These are phyloP conservation scores for Pseudocercospora macadamiae DNA, from an alignment of 2,329 filamentous ascomycete genomes.

Conservation along the genomic window DNA sequence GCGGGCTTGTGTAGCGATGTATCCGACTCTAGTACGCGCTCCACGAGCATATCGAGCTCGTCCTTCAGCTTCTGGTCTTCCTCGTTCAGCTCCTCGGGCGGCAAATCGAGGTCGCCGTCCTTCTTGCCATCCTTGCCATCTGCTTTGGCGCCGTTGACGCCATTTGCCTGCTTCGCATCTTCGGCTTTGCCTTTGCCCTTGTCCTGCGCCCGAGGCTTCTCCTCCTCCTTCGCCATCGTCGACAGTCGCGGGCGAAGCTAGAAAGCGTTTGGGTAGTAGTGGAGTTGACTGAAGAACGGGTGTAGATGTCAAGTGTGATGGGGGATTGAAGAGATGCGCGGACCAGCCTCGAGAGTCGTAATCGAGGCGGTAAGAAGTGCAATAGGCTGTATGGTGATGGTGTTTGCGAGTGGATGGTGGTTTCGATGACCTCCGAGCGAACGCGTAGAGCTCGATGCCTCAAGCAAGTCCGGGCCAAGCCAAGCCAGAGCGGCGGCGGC, in stretches of 20 bases:
- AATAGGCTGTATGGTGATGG: neutral
- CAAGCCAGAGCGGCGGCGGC: conserved; percentile 2
- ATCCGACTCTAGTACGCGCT: conserved; percentile 89
- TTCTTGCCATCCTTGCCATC: conserved; percentile 68
- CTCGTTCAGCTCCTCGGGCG: conserved; percentile 87
- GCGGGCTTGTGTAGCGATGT: conserved; percentile 86
- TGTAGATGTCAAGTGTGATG: neutral
- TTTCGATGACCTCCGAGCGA: conserved; percentile 3
- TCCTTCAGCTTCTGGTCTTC: conserved; percentile 98
- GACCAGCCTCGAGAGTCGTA: neutral
- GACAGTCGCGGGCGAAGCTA: conserved; percentile 13
- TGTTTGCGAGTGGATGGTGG: conserved; percentile 7
- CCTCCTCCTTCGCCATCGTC: conserved; percentile 89
- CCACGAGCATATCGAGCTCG: conserved; percentile 96
- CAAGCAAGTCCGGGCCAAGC: conserved; percentile 2
- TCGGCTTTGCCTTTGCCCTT: conserved; percentile 94
- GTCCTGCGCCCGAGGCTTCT: conserved; percentile 79
- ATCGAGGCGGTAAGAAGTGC: neutral
- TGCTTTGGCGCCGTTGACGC: conserved; percentile 56
- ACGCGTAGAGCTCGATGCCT: conserved; percentile 7
- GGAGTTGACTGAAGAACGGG: neutral
- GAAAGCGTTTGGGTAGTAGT: neutral
- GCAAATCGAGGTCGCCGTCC: conserved; percentile 73
- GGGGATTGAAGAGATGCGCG: neutral
- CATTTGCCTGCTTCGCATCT: conserved; percentile 66